phyloP scores from a whole-genome alignment of 352 stramenopile species.

The Globisporangium spinosum region DNA sequence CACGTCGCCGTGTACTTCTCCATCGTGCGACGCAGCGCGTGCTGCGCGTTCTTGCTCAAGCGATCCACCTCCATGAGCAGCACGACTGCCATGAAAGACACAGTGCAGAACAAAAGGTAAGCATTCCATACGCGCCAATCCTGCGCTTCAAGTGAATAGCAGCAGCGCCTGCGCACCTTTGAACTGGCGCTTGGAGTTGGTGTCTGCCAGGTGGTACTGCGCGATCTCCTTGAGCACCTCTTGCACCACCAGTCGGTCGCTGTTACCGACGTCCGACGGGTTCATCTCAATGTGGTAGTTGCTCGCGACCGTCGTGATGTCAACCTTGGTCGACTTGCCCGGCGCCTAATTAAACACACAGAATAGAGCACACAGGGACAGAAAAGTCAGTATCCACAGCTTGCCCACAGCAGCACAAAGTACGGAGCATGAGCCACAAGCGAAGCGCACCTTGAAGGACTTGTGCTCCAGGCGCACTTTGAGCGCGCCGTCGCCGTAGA shows the following conservation, averaged over 20 bases:
- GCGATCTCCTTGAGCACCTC: constrained; percentile 99
- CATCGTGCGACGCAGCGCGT: constrained; percentile 96
- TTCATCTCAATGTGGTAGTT: constrained; percentile 99
- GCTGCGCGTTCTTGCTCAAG: constrained; percentile 97
- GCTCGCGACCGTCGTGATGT: constrained; percentile 97
- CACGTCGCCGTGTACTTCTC: constrained; percentile 94
- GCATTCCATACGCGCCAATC: not conserved
- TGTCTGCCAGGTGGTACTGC: constrained; percentile 81
- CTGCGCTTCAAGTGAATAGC: not conserved
- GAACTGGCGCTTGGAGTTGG: constrained; percentile 70
- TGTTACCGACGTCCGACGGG: constrained; percentile 94
- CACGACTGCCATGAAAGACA: constrained; percentile 70
- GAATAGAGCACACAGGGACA: not conserved
- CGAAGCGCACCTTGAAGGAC: constrained; percentile 84
- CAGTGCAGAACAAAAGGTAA: constrained; percentile 20
- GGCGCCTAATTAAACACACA: constrained; percentile 21
- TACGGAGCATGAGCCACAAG: not conserved
- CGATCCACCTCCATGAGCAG: constrained; percentile 97
- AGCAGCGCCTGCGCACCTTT: constrained; percentile 36
- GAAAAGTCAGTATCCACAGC: not conserved
- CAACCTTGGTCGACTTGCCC: constrained; percentile 89
- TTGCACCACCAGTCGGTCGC: constrained; percentile 97
- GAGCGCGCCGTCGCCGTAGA: constrained; percentile 95
- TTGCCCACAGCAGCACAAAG: not conserved
- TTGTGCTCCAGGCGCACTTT: constrained; percentile 88